Base-by-base conservation (phyloP, 257 asterid species). In the Eucommia ulmoides region DNA sequence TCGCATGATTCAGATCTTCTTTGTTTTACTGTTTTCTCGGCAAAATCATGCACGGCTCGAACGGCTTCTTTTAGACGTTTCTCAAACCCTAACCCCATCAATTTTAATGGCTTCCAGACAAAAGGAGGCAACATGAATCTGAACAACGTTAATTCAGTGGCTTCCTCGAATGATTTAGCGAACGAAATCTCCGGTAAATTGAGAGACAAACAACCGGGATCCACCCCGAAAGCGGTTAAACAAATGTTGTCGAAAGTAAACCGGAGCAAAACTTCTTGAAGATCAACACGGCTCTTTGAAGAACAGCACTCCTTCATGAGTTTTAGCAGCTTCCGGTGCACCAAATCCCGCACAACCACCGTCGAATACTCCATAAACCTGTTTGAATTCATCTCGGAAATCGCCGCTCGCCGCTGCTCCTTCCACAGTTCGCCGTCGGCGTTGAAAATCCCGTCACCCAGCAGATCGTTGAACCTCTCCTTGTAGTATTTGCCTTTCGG, bases 341-440 rank as follows among this genome's bases (percentile, higher is more conserved):
- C 45, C 45, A 38, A 38, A 9, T 38, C 45, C 3, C 4, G 12
- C 0, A 38, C 17, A 38, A 19, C n/a, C 45, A 10, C 17, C 45
- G n/a, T 38, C 17, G 45, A 38, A 38, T 5, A 38, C 45, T 38
- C 45, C 5, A 15, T 19, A 38, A 38, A 38, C 45, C 15, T 7
- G 4, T 14, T 38, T 9, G 45, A 38, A 38, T 38, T 3, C 45
- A 38, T 38, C 45, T 5, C 45, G n/a, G 15, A 38, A 15, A 19
- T 38, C 5, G 45, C 45, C 45, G n/a, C 45, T 19, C 3, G 5
- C 17, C 45, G 12, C n/a, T 38, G 45, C n/a, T 9, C 15, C 45
- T 38, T 38, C 45, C 45, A 38, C 45, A 38, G 15, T 38, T 38
- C 45, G 4, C 15, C 45, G n/a, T 38, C 45, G n/a, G 45, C 45